Percentiles rank a stretch among this genome's conserved stretches.
Conservation (phyloP, 768 basidiomycete genomes). For the Rhizopogon rudus region DNA sequence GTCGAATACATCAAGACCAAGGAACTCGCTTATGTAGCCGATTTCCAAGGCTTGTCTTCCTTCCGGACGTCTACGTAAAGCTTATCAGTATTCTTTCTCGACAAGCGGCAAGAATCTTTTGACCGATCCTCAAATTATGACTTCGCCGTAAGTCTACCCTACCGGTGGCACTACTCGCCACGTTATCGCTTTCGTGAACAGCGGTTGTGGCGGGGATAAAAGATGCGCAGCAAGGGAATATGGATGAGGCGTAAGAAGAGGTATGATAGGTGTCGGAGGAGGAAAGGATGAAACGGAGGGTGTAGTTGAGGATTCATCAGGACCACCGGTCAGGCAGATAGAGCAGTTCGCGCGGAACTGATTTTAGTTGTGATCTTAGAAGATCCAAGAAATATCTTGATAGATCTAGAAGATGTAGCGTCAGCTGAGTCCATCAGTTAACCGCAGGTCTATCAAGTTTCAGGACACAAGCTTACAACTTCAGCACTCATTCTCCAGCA, state of each 20-base stretch:
- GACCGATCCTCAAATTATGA: too few relatives aligned
- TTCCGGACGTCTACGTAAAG: too few relatives aligned
- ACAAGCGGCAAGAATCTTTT: too few relatives aligned
- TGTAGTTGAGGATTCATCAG: neutral
- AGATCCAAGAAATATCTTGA: conserved; percentile 2
- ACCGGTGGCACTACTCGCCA: too few relatives aligned
- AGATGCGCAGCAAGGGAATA: conserved; percentile 58
- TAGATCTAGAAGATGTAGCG: conserved; percentile 17
- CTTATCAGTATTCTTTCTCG: too few relatives aligned
- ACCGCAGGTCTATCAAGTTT: too few relatives aligned
- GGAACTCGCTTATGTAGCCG: too few relatives aligned
- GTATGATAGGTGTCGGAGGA: conserved; percentile 72
- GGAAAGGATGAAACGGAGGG: neutral
- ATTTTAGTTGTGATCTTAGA: conserved; percentile 20
- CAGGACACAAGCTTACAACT: too few relatives aligned
- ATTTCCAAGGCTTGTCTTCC: too few relatives aligned
- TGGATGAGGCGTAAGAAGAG: conserved; percentile 72
- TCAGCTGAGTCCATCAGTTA: too few relatives aligned
- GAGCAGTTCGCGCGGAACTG: conserved; percentile 21
- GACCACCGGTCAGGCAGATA: conserved; percentile 15
- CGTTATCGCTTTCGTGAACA: conserved; percentile 70
- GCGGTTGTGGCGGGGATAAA: conserved; percentile 21
- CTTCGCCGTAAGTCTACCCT: too few relatives aligned
- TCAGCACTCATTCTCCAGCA: conserved; percentile 66
- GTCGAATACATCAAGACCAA: too few relatives aligned